Conservation (phyloP, 1,139 yeast genomes). For the Magnusiomyces clavatus region DNA sequence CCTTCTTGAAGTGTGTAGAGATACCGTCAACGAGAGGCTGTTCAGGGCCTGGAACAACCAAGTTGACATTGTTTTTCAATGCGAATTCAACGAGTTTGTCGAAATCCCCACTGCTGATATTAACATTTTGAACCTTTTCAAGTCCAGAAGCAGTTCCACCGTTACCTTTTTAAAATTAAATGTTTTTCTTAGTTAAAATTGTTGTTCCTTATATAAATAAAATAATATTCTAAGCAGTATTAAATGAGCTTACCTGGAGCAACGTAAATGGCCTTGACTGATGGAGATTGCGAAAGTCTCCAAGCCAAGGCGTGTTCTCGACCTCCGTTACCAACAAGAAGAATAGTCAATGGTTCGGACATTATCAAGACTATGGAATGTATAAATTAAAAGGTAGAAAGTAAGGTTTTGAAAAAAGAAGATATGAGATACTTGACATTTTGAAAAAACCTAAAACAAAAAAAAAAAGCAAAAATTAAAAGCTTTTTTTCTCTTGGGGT, state of each 20-base stretch:
- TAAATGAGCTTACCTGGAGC: constrained; percentile 63
- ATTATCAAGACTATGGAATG: too few species aligned
- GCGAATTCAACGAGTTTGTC: constrained; percentile 51
- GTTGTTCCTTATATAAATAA: too few species aligned
- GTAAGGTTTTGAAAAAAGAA: too few species aligned
- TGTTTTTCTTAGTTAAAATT: too few species aligned
- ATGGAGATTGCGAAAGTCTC: constrained; percentile 75
- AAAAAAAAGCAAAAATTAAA: too few species aligned
- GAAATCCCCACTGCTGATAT: constrained; percentile 44
- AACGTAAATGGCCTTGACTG: constrained; percentile 67
- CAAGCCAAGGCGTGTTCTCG: constrained; percentile 97
- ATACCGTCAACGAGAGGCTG: constrained; percentile 96
- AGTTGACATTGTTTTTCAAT: constrained; percentile 50
- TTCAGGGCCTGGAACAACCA: constrained; percentile 98
- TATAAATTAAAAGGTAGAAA: too few species aligned
- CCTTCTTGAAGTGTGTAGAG: constrained; percentile 52
- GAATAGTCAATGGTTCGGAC: constrained; percentile 42
- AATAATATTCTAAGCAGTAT: too few species aligned
- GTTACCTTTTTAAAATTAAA: constrained; percentile 33
- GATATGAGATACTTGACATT: too few species aligned
- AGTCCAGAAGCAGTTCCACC: constrained; percentile 69
- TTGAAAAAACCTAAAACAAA: too few species aligned
- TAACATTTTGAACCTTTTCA: constrained; percentile 60
- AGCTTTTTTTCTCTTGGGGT: too few species aligned
- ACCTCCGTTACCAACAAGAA: constrained; percentile 95